These are phyloP conservation scores for Sutorius australiensis DNA, from an alignment of 768 basidiomycete genomes.

Conservation along the genomic window DNA sequence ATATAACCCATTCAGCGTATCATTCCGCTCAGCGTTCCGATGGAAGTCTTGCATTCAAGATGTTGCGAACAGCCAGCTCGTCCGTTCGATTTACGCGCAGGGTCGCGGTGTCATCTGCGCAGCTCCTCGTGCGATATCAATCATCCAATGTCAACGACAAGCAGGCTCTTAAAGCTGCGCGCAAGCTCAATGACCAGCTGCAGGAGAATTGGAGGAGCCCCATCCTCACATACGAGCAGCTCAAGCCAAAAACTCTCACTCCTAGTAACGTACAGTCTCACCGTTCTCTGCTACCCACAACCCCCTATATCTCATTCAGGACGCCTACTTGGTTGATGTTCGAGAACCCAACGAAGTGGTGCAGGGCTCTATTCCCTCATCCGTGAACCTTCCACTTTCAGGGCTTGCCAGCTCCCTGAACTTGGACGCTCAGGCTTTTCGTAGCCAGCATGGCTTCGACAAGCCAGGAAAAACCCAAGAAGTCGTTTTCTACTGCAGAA, in stretches of 20 bases:
- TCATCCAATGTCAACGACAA: conserved; percentile 30
- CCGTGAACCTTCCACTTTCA: conserved; percentile 86
- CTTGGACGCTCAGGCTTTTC: conserved; percentile 53
- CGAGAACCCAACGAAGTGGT: conserved; percentile 89
- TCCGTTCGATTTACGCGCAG: conserved; percentile 7
- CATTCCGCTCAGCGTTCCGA: too few species aligned
- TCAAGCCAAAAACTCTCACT: conserved; percentile 74
- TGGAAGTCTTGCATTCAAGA: conserved; percentile 1
- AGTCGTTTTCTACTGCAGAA: conserved; percentile 87
- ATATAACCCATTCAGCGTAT: neutral
- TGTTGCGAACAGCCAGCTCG: conserved; percentile 23
- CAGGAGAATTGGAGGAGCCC: conserved; percentile 77
- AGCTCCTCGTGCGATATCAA: conserved; percentile 29
- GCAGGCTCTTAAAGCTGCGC: conserved; percentile 29
- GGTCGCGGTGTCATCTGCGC: conserved; percentile 9
- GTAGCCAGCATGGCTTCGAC: conserved; percentile 63
- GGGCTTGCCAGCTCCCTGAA: conserved; percentile 66
- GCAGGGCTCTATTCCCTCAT: conserved; percentile 89
- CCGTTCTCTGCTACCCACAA: neutral
- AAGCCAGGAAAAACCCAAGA: conserved; percentile 71
- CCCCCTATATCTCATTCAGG: conserved; percentile 37
- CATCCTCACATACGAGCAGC: conserved; percentile 70
- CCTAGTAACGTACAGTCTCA: conserved; percentile 55
- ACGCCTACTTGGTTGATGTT: conserved; percentile 81
- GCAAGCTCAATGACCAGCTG: conserved; percentile 32